Conservation (phyloP, 208 protist species). For the Trypanosoma lewisi region DNA sequence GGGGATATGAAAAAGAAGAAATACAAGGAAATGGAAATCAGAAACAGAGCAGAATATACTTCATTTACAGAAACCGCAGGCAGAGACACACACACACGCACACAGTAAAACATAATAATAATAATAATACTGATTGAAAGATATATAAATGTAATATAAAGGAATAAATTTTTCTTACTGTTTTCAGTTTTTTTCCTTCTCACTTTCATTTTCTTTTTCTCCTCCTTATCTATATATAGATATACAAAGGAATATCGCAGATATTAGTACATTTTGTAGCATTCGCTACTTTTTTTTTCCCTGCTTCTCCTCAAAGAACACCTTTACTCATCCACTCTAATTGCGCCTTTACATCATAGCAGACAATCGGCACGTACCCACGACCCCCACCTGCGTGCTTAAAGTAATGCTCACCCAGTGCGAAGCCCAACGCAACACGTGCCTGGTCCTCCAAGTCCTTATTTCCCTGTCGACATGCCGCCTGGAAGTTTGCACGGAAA, state of each 20-base stretch:
- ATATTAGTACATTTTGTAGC: conserved; percentile 1
- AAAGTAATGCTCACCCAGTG: conserved; percentile 72
- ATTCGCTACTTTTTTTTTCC: not conserved
- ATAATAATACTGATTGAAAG: not conserved
- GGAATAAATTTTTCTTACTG: no score
- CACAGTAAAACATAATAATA: no score
- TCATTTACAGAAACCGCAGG: no score
- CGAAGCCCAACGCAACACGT: conserved; percentile 84
- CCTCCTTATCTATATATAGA: not conserved
- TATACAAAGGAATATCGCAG: not conserved
- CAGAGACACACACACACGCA: no score
- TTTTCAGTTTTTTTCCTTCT: not conserved
- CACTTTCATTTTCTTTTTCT: not conserved
- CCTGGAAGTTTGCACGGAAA: conserved; percentile 74
- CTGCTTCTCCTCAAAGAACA: conserved; percentile 34
- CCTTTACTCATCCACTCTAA: conserved; percentile 87
- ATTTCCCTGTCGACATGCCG: conserved; percentile 52
- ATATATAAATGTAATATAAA: not conserved
- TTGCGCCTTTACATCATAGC: conserved; percentile 72
- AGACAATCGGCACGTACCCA: conserved; percentile 81
- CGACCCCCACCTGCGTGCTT: conserved; percentile 58
- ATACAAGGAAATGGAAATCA: no score
- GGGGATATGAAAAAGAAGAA: not conserved
- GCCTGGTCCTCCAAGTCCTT: conserved; percentile 70
- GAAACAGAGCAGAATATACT: no score